phyloP scores from a whole-genome alignment of 2,329 filamentous ascomycete genomes.

The Microdochium nivale region DNA sequence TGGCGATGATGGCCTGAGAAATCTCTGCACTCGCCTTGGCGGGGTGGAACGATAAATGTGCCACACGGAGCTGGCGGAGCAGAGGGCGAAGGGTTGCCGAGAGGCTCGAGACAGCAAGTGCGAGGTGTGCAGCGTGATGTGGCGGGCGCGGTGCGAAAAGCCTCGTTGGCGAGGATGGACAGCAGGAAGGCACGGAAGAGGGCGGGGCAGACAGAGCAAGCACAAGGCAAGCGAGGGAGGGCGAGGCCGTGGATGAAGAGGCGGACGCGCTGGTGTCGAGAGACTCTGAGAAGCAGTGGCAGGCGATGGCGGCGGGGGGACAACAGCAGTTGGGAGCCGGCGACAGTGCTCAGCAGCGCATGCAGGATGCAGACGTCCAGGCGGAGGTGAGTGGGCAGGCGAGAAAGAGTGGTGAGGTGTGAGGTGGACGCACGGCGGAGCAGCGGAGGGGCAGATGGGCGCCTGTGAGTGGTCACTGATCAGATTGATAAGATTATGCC shows the following conservation, averaged over 20 bases:
- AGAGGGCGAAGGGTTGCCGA: not conserved
- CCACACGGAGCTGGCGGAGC: not conserved
- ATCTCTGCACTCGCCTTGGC: not conserved
- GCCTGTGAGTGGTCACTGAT: constrained; percentile 19
- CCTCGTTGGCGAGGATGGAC: not conserved
- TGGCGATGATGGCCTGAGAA: not conserved
- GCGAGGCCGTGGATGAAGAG: no score
- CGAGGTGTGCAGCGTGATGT: not conserved
- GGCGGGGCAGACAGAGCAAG: not conserved
- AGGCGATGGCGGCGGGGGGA: no score
- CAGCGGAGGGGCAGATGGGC: constrained; percentile 5
- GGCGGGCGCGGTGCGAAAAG: not conserved
- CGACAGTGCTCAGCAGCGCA: not conserved
- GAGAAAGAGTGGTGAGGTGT: not conserved
- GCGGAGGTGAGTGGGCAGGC: not conserved
- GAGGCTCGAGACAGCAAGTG: not conserved
- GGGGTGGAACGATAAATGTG: not conserved
- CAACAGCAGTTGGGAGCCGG: not conserved
- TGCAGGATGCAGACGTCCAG: no score
- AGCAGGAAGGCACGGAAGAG: not conserved
- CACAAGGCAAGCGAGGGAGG: no score
- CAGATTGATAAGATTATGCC: constrained; percentile 29
- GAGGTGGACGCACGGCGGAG: constrained; percentile 4
- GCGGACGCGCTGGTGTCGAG: no score
- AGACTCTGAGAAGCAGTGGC: no score